Base-by-base conservation (phyloP, 306 rosid genomes). In the Vigna unguiculata region DNA sequence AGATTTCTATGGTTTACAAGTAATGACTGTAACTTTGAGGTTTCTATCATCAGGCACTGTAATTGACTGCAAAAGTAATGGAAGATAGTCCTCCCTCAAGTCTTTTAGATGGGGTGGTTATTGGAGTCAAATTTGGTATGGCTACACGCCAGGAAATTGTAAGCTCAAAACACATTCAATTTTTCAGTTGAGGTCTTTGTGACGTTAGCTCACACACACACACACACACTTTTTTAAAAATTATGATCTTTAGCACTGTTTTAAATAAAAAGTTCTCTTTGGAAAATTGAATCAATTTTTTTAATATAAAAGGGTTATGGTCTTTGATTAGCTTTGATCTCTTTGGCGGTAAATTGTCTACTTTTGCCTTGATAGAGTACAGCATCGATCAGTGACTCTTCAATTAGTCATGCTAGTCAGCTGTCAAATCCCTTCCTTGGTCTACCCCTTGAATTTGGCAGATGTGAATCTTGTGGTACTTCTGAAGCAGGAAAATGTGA, bases 381-480 rank as follows among this genome's bases (percentile, higher is more conserved):
- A 17, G 93, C 98, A 68, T 92, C 98, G 3, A 80, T 92, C 17
- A 94, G 89, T 51, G 95, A 85, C 28, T 87, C 93, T 28, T 52
- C 94, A 9, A 90, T 94, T 53, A 86, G 91, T 75, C 98, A 94
- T 68, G 90, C 92, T 14, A 94, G 92, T 73, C 98, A 94, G 82
- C 93, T 92, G 7, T 81, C 91, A 25, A 94, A 94, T 80, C 97
- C 99, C 4, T 95, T 90, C 78, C 97, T 95, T 76, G 99, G 99
- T 38, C 81, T 95, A 9, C 98, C 98, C 1, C 93, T 94, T 3
- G 98, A 94, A 79, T 87, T 78, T 74, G 98, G 98, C 1, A 86
- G 87, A 67, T 94, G 98, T 79, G 99, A 95, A 79, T 89, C 98
- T 30, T 92, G 99, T 87, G 99, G 98, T 17, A 86, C 99, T 30